A percentile compares a stretch with the other conserved stretches of the same genome.
Conservation (phyloP, 78 protist species). For the Dictyostelium discoideum region dicty_2.7 NC_007090.3:4304501-4305000, state of each 20-base stretch:
- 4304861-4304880: constrained; percentile 86
- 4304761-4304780: constrained; percentile 93
- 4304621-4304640: constrained; percentile 92
- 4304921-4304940: constrained; percentile 77
- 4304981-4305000: constrained; percentile 77
- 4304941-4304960: constrained; percentile 69
- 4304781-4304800: constrained; percentile 84
- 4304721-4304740: constrained; percentile 93
- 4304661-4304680: constrained; percentile 86
- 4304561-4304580: constrained; percentile 90
- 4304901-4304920: constrained; percentile 90
- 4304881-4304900: constrained; percentile 92
- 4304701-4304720: constrained; percentile 93
- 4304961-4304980: constrained; percentile 56
- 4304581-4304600: constrained; percentile 88
- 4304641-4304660: constrained; percentile 77
- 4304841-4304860: constrained; percentile 90
- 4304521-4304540: constrained; percentile 75
- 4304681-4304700: constrained; percentile 95
- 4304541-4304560: constrained; percentile 90
- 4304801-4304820: constrained; percentile 91
- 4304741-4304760: constrained; percentile 91
- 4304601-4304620: constrained; percentile 89
- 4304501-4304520: constrained; percentile 87
- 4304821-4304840: constrained; percentile 69